Conservation (phyloP, 2,329 filamentous ascomycete species). For the Xylaria sp. region DNA sequence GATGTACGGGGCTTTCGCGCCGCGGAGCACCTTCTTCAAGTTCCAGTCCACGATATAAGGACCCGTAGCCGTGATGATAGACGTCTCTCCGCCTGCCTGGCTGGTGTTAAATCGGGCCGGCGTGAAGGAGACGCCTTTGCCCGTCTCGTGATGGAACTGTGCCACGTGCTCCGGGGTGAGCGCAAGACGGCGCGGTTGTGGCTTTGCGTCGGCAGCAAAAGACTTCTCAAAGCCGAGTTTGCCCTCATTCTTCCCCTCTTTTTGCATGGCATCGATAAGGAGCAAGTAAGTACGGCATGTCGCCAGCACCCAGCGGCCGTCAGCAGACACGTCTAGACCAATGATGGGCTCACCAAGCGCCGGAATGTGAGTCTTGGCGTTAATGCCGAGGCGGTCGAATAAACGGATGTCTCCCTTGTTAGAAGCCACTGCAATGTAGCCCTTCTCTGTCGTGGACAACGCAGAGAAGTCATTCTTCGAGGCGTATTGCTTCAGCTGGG, state of each 20-base stretch:
- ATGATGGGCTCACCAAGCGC: conserved; percentile 95
- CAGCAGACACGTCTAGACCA: conserved; percentile 92
- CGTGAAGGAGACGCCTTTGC: conserved; percentile 86
- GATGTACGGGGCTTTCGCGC: conserved; percentile 87
- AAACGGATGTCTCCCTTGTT: conserved; percentile 98
- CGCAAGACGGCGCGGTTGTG: conserved; percentile 88
- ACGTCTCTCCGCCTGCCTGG: conserved; percentile 82
- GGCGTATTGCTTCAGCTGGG: conserved; percentile 92
- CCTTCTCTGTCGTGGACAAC: conserved; percentile 93
- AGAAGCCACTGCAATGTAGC: conserved; percentile 94
- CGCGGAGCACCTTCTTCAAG: conserved; percentile 85
- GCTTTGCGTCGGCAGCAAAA: conserved; percentile 92
- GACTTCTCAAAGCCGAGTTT: conserved; percentile 97
- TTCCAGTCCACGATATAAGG: conserved; percentile 98
- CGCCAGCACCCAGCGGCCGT: conserved; percentile 94
- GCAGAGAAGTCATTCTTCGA: conserved; percentile 99
- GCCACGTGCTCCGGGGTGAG: conserved; percentile 93
- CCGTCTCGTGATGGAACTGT: conserved; percentile 97
- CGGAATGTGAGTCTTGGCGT: conserved; percentile 96
- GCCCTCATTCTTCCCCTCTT: conserved; percentile 93
- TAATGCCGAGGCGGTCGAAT: conserved; percentile 95
- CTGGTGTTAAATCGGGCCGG: conserved; percentile 94
- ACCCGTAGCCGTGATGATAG: conserved; percentile 95
- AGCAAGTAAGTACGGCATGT: conserved; percentile 95
- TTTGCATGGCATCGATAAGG: conserved; percentile 90